Evolutionary conservation across 140 eudicot species (phyloP).

Genomic region (Erigeron philadelphicus): DNA sequence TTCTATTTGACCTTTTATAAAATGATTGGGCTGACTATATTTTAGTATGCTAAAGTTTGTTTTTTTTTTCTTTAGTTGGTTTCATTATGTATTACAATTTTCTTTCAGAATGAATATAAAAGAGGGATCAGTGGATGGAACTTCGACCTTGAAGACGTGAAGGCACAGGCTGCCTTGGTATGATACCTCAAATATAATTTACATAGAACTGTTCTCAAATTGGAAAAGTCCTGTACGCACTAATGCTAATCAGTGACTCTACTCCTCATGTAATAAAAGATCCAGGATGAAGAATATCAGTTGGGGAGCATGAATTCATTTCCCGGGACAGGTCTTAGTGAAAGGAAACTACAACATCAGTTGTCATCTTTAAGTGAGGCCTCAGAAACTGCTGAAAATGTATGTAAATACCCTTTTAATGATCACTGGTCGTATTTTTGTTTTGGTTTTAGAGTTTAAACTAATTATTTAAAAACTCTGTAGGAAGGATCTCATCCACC

Average conservation of each 20-base stretch:
- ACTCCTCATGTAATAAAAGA: conserved; percentile 41
- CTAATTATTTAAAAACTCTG: conserved; percentile 21
- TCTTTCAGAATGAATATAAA: conserved; percentile 81
- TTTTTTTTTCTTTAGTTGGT: neutral
- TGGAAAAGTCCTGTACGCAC: neutral
- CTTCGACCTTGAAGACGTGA: conserved; percentile 90
- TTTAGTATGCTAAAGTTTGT: too few species aligned
- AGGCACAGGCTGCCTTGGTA: conserved; percentile 99
- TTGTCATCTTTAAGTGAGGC: conserved; percentile 48
- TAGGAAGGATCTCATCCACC: conserved; percentile 54
- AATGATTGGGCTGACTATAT: too few species aligned
- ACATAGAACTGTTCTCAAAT: neutral
- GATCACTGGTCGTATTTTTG: conserved; percentile 1
- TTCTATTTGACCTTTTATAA: too few species aligned
- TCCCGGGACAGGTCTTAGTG: conserved; percentile 32
- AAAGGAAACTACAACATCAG: conserved; percentile 51
- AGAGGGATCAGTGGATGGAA: conserved; percentile 97
- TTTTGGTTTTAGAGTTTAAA: conserved; percentile 18
- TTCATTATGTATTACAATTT: conserved; percentile 17
- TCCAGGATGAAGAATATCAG: conserved; percentile 78
- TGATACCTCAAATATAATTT: conserved; percentile 13
- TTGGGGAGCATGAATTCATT: conserved; percentile 38
- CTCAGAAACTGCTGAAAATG: conserved; percentile 59
- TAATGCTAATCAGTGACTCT: conserved; percentile 12
- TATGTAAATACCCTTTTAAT: conserved; percentile 29